These are phyloP conservation scores for Botryotinia calthae DNA, from an alignment of 2,329 filamentous ascomycete species.

Conservation along the genomic window DNA sequence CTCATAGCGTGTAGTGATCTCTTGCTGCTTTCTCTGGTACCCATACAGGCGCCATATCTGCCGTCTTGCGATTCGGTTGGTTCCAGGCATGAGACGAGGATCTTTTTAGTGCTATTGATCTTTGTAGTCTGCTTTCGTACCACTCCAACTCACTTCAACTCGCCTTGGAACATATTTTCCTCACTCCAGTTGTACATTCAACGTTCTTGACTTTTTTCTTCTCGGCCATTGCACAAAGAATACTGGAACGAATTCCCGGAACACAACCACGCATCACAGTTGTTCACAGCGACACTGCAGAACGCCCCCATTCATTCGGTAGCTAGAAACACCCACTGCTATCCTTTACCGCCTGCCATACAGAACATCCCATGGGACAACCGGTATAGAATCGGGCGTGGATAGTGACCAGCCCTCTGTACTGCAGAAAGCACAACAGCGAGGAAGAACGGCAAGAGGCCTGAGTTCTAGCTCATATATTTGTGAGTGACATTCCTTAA, in stretches of 20 bases:
- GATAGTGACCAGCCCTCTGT: slow-evolving; percentile 39
- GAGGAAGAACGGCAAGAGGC: slow-evolving; percentile 36
- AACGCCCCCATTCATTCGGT: slow-evolving; percentile 29
- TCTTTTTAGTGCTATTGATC: slow-evolving; percentile 19
- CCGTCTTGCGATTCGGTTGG: slow-evolving; percentile 18
- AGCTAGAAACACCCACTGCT: slow-evolving; percentile 13
- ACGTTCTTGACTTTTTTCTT: slow-evolving; percentile 29
- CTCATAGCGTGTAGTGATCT: slow-evolving; percentile 31
- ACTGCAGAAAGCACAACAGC: slow-evolving; percentile 36
- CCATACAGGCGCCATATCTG: slow-evolving; percentile 35
- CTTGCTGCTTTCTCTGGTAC: slow-evolving; percentile 33
- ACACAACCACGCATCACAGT: slow-evolving; percentile 31
- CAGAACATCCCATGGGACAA: slow-evolving; percentile 38
- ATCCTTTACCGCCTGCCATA: slow-evolving; percentile 28
- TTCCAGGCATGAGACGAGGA: slow-evolving; percentile 12
- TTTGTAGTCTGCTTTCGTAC: slow-evolving; percentile 27
- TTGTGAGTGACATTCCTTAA: slow-evolving; percentile 33
- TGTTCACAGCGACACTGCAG: slow-evolving; percentile 28
- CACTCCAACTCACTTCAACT: slow-evolving; percentile 11
- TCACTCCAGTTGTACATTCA: slow-evolving; percentile 28
- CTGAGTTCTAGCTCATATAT: slow-evolving; percentile 25
- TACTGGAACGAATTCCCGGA: slow-evolving; percentile 21
- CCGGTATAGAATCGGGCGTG: slow-evolving; percentile 36
- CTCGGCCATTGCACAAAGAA: slow-evolving; percentile 29
- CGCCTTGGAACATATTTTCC: slow-evolving; percentile 15